Conservation (phyloP, 2,329 filamentous ascomycete genomes). For the Mollisiaceae sp. region DNA sequence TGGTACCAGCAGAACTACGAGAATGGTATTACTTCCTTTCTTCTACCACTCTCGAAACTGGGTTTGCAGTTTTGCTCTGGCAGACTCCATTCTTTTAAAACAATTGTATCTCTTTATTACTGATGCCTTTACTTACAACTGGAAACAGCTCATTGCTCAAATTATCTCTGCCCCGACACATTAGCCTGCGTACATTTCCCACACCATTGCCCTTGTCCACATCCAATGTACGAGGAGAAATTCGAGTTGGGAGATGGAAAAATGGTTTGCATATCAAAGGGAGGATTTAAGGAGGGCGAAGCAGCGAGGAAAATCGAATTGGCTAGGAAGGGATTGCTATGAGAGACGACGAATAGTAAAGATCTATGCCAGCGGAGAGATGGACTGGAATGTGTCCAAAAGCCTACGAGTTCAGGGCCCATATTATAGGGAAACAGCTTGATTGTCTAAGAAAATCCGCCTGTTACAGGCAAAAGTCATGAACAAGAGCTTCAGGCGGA, state of each 20-base stretch:
- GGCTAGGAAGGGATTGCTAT: conserved; percentile 78
- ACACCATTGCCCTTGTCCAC: conserved; percentile 94
- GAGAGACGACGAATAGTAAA: conserved; percentile 29
- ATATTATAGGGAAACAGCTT: neutral
- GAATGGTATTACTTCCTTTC: conserved; percentile 54
- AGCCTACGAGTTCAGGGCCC: neutral
- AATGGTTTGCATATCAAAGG: conserved; percentile 75
- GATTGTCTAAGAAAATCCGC: neutral
- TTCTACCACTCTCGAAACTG: neutral
- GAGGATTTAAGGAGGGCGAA: conserved; percentile 75
- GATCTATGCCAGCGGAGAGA: neutral
- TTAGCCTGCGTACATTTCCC: conserved; percentile 95
- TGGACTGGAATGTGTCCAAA: neutral
- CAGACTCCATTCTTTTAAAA: too few relatives aligned
- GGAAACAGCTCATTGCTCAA: conserved; percentile 76
- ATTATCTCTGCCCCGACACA: conserved; percentile 93
- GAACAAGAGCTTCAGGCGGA: neutral
- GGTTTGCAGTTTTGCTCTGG: neutral
- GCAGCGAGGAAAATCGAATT: conserved; percentile 77
- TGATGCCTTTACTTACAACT: neutral
- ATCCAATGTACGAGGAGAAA: conserved; percentile 77
- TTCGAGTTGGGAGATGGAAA: conserved; percentile 75
- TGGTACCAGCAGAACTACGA: conserved; percentile 79
- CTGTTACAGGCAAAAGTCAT: neutral
- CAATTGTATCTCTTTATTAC: too few relatives aligned